Conservation (phyloP, 2,329 filamentous ascomycete genomes). For the Cordyceps cateniannulata region DNA sequence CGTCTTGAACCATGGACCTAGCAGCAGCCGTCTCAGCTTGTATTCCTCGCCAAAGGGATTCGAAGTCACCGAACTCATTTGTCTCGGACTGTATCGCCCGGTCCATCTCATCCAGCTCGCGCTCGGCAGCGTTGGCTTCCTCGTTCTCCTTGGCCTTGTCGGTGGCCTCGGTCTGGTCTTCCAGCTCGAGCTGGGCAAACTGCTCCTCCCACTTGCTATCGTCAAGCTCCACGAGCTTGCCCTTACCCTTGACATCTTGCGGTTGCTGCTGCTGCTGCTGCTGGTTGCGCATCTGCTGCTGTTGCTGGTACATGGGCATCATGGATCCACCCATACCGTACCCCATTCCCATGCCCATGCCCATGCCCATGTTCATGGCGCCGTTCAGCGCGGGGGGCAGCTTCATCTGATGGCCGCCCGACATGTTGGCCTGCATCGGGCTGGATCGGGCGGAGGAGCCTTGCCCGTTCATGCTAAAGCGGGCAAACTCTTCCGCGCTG, state of each 20-base stretch:
- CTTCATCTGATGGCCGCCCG: conserved; percentile 33
- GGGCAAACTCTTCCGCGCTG: conserved; percentile 76
- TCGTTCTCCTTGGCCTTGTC: conserved; percentile 53
- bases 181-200: conserved; percentile 79
- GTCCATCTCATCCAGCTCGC: conserved; percentile 85
- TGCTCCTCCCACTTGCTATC: conserved; percentile 95
- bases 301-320: conserved; percentile 42
- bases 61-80: conserved; percentile 77
- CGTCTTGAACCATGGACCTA: conserved; percentile 65
- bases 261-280: conserved; percentile 32
- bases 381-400: conserved; percentile 57
- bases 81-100: conserved; percentile 59
- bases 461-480: conserved; percentile 69
- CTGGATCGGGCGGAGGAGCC: conserved; percentile 44
- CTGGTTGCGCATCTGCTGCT: conserved; percentile 37
- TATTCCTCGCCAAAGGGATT: conserved; percentile 80
- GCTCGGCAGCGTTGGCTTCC: conserved; percentile 66
- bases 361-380: conserved; percentile 45
- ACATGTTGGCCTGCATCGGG: conserved; percentile 51
- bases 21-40: conserved; percentile 66
- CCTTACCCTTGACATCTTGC: conserved; percentile 67
- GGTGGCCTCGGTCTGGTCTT: conserved; percentile 49
- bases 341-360: conserved; percentile 47
- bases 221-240: conserved; percentile 88
- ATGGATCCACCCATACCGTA: conserved; percentile 40